These are phyloP conservation scores for Bathelium albidoporum DNA, from an alignment of 495 filamentous ascomycete genomes.

Conservation along the genomic window DNA sequence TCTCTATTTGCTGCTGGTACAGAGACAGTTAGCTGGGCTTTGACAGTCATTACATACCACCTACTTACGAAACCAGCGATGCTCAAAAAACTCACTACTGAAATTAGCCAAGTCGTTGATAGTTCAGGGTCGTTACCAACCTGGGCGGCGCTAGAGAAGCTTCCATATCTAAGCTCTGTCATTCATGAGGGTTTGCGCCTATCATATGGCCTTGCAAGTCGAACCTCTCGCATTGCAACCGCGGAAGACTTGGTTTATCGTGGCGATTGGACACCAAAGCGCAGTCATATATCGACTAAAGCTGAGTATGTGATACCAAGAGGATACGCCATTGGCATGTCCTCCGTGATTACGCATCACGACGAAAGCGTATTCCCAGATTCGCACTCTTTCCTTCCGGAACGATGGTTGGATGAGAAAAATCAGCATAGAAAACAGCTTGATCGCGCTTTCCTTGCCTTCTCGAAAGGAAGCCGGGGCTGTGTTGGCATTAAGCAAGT, in stretches of 20 bases:
- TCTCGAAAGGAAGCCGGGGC: not conserved
- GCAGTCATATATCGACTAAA: not conserved
- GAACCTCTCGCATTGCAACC: not conserved
- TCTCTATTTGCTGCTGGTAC: constrained; percentile 18
- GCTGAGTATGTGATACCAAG: constrained; percentile 4
- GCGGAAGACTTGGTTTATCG: not conserved
- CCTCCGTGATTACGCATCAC: constrained; percentile 7
- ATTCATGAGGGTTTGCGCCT: constrained; percentile 42
- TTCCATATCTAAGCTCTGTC: constrained; percentile 42
- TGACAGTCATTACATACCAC: constrained; percentile 15
- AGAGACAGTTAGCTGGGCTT: constrained; percentile 16
- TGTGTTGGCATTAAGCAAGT: not conserved
- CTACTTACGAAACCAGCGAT: constrained; percentile 15
- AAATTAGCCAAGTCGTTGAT: not conserved
- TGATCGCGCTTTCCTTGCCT: not conserved
- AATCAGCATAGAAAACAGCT: not conserved
- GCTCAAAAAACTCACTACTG: constrained; percentile 5
- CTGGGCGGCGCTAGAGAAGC: constrained; percentile 10
- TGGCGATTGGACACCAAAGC: not conserved
- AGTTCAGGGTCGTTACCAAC: not conserved
- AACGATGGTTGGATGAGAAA: constrained; percentile 10
- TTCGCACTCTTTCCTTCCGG: constrained; percentile 8
- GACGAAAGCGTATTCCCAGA: constrained; percentile 11
- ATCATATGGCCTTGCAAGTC: not conserved
- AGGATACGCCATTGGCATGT: constrained; percentile 14